Conservation (phyloP, 768 basidiomycete genomes). For the Boletellus sp. region DNA sequence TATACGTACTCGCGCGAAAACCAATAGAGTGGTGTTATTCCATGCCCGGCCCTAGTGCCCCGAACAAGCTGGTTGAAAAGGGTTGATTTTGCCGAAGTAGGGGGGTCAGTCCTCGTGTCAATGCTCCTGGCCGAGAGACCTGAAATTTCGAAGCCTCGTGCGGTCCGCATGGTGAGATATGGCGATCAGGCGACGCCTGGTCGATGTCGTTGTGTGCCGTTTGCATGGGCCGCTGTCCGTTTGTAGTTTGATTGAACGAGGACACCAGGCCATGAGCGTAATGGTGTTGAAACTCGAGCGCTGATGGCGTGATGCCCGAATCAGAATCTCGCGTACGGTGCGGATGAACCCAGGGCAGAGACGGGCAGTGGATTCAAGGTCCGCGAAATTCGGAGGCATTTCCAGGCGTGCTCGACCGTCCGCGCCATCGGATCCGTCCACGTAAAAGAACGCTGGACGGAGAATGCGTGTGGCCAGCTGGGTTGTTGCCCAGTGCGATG, state of each 20-base stretch:
- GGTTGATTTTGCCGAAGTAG: constrained; percentile 12
- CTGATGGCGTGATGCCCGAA: constrained; percentile 5
- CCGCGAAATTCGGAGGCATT: constrained; percentile 29
- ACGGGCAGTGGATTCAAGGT: constrained; percentile 16
- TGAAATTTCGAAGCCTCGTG: constrained; percentile 24
- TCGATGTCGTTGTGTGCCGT: constrained; percentile 5
- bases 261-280: constrained; percentile 9
- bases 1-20: neutral
- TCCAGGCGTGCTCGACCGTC: neutral
- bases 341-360: neutral
- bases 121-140: constrained; percentile 6
- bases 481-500: constrained; percentile 5
- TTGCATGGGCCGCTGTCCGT: neutral
- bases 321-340: constrained; percentile 12
- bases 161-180: constrained; percentile 20
- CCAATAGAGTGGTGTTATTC: neutral
- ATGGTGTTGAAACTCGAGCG: constrained; percentile 4
- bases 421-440: constrained; percentile 4
- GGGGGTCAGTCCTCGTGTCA: constrained; percentile 9
- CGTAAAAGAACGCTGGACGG: constrained; percentile 15
- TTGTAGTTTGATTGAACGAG: constrained; percentile 6
- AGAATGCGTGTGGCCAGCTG: constrained; percentile 2
- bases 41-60: neutral
- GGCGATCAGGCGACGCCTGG: constrained; percentile 17
- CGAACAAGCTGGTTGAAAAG: constrained; percentile 10